Base-by-base conservation (phyloP, 257 asterid genomes). In the Petrea volubilis region DNA sequence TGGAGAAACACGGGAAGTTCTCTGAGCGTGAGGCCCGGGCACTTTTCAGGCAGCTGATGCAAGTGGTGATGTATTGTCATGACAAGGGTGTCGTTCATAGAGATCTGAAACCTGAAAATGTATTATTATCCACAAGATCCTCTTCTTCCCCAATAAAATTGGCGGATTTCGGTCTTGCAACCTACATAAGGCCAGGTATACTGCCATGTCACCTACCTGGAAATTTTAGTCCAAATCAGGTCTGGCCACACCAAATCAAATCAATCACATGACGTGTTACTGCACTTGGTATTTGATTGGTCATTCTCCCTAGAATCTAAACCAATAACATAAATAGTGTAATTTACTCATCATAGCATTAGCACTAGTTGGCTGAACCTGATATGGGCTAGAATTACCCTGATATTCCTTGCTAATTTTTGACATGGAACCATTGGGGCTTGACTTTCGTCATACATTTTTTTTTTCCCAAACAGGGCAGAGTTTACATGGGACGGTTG, bases 81-180 rank as follows among this genome's bases (percentile, higher is more conserved):
- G 86, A 85, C 28, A 90, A 86, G 70, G 97, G 97, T 47, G 82
- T 90, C 50, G 88, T 88, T 41, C 97, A 90, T 72, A 60, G 96
- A 68, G 97, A 90, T 73, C 67, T 90, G 79, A 90, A 90, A 85
- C 97, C 97, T 0, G 96, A 90, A 73, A 90, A 90, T 72, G 85
- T 90, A 47, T 93, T 90, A 27, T 73, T 90, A 66, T 88, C 91
- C 7, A 85, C 88, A 12, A 88, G 85, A 65, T 80, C 84, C 21
- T 79, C 88, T 75, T 85, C 91, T 21, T 87, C 96, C 47, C 96
- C 91, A 0, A 86, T 90, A 27, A 90, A 90, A 74, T 73, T 90
- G 73, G 96, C 96, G 17, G 96, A 90, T 86, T 90, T 88, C 28
- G 97, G 97, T 50, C 97, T 90, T 17, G 93, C 97, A 31, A 88